phyloP scores from a whole-genome alignment of 2,329 filamentous ascomycete species.

The Grosmannia clavigera region DNA sequence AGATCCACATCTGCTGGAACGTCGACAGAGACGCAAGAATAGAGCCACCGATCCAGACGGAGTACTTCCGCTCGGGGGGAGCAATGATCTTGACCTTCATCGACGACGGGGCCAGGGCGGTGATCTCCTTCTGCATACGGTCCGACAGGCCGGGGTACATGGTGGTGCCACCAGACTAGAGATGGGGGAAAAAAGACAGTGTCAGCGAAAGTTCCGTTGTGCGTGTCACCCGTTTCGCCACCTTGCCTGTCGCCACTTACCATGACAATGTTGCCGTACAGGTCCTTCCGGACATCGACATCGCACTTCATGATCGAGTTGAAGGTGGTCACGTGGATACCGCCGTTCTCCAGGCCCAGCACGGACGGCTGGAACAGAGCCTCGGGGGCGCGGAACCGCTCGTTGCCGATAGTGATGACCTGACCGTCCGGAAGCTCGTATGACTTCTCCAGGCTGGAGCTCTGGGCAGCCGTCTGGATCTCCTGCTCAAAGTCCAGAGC shows the following conservation, averaged over 20 bases:
- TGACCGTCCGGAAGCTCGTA: constrained; percentile 98
- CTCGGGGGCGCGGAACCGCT: constrained; percentile 99
- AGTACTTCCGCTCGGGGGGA: constrained; percentile 99
- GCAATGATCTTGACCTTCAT: constrained; percentile 99
- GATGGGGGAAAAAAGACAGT: background rate
- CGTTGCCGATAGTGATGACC: constrained; percentile 99
- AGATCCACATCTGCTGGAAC: constrained; percentile 99
- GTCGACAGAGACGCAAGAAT: constrained; percentile 98
- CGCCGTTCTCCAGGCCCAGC: constrained; percentile 93
- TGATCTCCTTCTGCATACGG: constrained; percentile 99
- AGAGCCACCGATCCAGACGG: constrained; percentile 99
- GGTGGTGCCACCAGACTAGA: constrained; percentile 96
- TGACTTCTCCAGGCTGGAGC: constrained; percentile 97
- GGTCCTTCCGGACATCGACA: constrained; percentile 99
- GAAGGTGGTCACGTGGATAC: constrained; percentile 99
- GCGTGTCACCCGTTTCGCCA: background rate
- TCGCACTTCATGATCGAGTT: constrained; percentile 99
- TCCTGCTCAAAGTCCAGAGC: constrained; percentile 99
- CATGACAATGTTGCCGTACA: constrained; percentile 99
- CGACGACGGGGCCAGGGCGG: constrained; percentile 93
- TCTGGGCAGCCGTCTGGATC: constrained; percentile 98
- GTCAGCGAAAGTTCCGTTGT: constrained; percentile 20
- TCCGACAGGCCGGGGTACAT: constrained; percentile 99
- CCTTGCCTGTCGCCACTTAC: constrained; percentile 41
- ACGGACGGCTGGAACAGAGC: constrained; percentile 99